Conservation (phyloP, 345 rosid species). For the Aquilaria yunnanensis region DNA sequence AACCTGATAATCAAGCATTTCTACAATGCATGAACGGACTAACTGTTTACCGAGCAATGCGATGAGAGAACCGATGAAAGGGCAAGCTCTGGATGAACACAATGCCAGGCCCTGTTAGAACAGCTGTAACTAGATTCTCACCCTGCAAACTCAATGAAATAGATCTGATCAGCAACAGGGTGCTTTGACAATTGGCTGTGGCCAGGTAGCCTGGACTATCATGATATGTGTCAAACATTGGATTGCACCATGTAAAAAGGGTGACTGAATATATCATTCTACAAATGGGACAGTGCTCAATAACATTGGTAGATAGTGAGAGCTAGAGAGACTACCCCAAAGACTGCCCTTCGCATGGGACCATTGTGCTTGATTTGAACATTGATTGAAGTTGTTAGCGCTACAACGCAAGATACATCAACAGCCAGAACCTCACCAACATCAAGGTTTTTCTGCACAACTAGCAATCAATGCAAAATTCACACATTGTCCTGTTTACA, state of each 20-base stretch:
- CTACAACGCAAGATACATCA: constrained; percentile 82
- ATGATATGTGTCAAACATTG: not conserved
- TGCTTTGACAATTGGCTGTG: no score
- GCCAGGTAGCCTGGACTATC: no score
- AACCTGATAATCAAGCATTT: constrained; percentile 1
- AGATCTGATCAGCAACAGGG: not conserved
- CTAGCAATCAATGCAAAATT: constrained; percentile 31
- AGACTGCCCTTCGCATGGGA: constrained; percentile 78
- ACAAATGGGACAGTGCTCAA: not conserved
- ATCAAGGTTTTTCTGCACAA: constrained; percentile 93
- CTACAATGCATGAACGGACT: not conserved
- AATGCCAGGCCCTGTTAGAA: constrained; percentile 92
- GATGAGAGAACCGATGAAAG: constrained; percentile 81
- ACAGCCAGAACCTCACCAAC: constrained; percentile 82
- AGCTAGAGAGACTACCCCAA: constrained; percentile 48
- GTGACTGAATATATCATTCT: not conserved
- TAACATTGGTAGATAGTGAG: not conserved
- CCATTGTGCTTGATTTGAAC: constrained; percentile 85
- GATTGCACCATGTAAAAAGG: not conserved
- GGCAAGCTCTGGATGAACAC: constrained; percentile 98
- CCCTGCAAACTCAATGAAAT: constrained; percentile 48
- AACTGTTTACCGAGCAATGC: constrained; percentile 68
- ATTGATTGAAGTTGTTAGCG: constrained; percentile 60
- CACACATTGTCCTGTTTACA: constrained; percentile 11
- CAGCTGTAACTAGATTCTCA: constrained; percentile 77